Percentiles rank a stretch among this genome's conserved stretches.
These are phyloP conservation scores for Fusarium nodosum DNA, from an alignment of 2,329 filamentous ascomycete genomes.

Conservation along the genomic window DNA sequence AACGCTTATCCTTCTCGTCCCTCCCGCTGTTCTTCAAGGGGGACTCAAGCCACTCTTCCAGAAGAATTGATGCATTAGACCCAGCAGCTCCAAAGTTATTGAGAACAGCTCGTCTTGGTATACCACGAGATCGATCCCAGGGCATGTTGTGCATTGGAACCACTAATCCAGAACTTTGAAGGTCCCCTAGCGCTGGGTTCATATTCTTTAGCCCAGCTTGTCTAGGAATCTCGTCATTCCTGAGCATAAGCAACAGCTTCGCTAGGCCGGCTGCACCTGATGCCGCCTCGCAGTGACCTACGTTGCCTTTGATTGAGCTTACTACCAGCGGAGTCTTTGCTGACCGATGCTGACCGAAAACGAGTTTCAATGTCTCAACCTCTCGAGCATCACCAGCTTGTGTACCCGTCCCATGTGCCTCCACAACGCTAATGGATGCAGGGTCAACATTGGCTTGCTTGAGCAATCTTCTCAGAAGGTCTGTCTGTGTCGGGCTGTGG, in stretches of 20 bases:
- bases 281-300: conserved; percentile 6
- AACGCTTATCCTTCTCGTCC: not conserved
- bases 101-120: conserved; percentile 1
- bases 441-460: not conserved
- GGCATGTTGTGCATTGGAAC: not conserved
- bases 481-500: not conserved
- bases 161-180: not conserved
- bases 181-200: not conserved
- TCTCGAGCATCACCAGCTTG: conserved; percentile 15
- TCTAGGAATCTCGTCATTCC: not conserved
- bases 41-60: conserved; percentile 4
- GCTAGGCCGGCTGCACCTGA: conserved; percentile 2
- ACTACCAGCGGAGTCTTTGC: not conserved
- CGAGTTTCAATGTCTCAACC: not conserved
- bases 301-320: conserved; percentile 5
- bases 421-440: not conserved
- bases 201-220: not conserved
- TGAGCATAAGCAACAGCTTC: conserved; percentile 8
- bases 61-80: conserved; percentile 5
- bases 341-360: not conserved
- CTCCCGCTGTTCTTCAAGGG: not conserved
- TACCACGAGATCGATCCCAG: not conserved
- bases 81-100: conserved; percentile 18
- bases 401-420: conserved; percentile 8
- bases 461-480: not conserved